Percentiles rank a stretch among this genome's conserved stretches.
phyloP scores from a whole-genome alignment of 2,329 filamentous ascomycete species.

The Ceratocystis cacaofunesta region DNA sequence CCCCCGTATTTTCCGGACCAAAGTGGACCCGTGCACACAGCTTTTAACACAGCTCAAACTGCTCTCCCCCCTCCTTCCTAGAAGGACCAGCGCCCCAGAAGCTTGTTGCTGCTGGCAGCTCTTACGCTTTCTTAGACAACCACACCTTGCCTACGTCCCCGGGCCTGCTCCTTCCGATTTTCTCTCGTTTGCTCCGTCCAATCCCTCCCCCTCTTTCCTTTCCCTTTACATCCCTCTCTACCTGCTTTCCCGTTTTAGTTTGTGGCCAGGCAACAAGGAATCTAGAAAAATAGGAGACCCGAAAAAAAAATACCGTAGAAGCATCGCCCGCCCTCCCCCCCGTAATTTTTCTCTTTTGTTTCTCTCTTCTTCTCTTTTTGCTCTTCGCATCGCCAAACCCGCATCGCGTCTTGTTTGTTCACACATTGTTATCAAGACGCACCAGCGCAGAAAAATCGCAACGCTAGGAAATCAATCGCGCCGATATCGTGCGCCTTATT shows the following conservation, averaged over 20 bases:
- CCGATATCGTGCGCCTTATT: too few species aligned
- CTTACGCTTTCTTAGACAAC: not conserved
- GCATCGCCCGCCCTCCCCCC: not conserved
- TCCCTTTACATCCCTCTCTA: not conserved
- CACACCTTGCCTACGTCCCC: not conserved
- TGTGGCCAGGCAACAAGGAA: not conserved
- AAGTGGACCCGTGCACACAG: conserved; percentile 5
- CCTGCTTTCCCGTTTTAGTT: not conserved
- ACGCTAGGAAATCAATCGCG: too few species aligned
- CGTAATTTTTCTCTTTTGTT: not conserved
- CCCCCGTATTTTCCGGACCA: conserved; percentile 8
- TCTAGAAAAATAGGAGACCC: not conserved
- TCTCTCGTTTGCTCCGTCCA: conserved; percentile 9
- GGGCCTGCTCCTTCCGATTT: conserved; percentile 10
- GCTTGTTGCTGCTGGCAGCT: not conserved
- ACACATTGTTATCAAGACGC: too few species aligned
- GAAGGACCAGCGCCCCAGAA: not conserved
- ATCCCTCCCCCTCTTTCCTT: not conserved
- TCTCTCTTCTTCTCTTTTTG: not conserved
- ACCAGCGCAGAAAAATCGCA: too few species aligned
- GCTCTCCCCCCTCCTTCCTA: not conserved
- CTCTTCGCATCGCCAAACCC: too few species aligned
- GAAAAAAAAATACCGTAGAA: not conserved
- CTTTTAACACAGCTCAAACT: not conserved
- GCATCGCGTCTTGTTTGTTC: not conserved